A percentile compares a stretch with the other conserved stretches of the same genome.
Evolutionary conservation across 768 basidiomycete species (phyloP).

Genomic region (Amanita muscaria): DNA sequence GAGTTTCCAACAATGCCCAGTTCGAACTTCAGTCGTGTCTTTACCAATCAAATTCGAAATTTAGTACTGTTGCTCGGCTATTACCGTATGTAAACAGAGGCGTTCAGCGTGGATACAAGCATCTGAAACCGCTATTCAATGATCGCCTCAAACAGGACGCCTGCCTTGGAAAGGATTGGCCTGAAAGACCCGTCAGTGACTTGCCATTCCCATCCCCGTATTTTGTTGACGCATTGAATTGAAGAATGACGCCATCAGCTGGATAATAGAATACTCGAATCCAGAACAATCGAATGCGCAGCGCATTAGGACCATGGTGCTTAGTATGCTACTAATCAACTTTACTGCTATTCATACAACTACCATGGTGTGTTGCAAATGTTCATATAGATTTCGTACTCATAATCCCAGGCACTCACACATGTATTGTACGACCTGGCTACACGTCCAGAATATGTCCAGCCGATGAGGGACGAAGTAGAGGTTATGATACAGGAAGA

Average conservation of each 20-base stretch:
- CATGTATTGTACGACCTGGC: constrained; percentile 30
- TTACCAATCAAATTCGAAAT: too few species aligned
- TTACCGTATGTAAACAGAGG: constrained; percentile 11
- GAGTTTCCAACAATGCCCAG: background rate
- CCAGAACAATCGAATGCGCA: constrained; percentile 18
- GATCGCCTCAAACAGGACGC: constrained; percentile 18
- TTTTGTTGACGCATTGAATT: background rate
- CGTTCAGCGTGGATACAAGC: constrained; percentile 11
- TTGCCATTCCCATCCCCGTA: background rate
- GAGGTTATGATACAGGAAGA: constrained; percentile 26
- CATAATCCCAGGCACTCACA: constrained; percentile 24
- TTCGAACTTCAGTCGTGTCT: background rate
- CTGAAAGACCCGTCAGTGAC: constrained; percentile 20
- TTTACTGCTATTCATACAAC: constrained; percentile 37
- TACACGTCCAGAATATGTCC: constrained; percentile 22
- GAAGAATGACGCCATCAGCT: constrained; percentile 40
- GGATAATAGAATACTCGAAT: constrained; percentile 34
- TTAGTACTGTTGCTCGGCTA: constrained; percentile 12
- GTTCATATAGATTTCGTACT: background rate
- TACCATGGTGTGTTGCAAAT: constrained; percentile 21
- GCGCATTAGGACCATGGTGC: constrained; percentile 19
- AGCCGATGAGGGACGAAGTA: constrained; percentile 34
- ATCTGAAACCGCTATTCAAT: constrained; percentile 20
- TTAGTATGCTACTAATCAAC: constrained; percentile 29
- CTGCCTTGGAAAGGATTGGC: constrained; percentile 20